Conservation (phyloP, 2,329 filamentous ascomycete species). For the Penicillium sp. region DNA sequence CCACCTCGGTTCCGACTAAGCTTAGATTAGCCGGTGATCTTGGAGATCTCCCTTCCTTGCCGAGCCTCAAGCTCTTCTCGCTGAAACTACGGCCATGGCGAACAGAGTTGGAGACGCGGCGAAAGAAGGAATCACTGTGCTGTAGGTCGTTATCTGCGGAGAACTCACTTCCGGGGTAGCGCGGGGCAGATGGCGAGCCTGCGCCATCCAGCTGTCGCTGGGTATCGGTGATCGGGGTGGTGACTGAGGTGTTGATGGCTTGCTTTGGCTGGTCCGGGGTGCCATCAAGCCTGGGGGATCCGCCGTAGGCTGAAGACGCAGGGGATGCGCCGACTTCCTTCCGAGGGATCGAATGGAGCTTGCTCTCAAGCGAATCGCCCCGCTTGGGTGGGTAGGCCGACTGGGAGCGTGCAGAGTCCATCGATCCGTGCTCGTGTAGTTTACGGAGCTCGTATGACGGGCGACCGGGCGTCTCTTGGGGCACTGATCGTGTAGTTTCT, state of each 20-base stretch:
- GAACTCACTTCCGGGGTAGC: slow-evolving; percentile 76
- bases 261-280: slow-evolving; percentile 16
- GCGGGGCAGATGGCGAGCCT: slow-evolving; percentile 68
- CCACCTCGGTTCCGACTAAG: slow-evolving; percentile 63
- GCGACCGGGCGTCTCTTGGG: slow-evolving; percentile 46
- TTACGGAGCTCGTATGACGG: slow-evolving; percentile 63
- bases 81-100: slow-evolving; percentile 91
- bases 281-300: slow-evolving; percentile 45
- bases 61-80: slow-evolving; percentile 61
- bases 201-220: slow-evolving; percentile 50
- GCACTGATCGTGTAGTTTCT: slow-evolving; percentile 21
- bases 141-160: slow-evolving; percentile 96
- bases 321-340: slow-evolving; percentile 62
- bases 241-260: slow-evolving; percentile 47
- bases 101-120: slow-evolving; percentile 89
- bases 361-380: slow-evolving; percentile 63
- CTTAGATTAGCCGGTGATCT: slow-evolving; percentile 65
- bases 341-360: slow-evolving; percentile 60
- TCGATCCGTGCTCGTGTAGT: slow-evolving; percentile 58
- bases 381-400: slow-evolving; percentile 55
- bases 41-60: slow-evolving; percentile 71
- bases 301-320: slow-evolving; percentile 37
- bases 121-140: slow-evolving; percentile 77
- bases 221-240: slow-evolving; percentile 44
- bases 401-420: slow-evolving; percentile 41